Base-by-base conservation (phyloP, 495 filamentous ascomycete species). In the Lophiostoma macrostomum region DNA sequence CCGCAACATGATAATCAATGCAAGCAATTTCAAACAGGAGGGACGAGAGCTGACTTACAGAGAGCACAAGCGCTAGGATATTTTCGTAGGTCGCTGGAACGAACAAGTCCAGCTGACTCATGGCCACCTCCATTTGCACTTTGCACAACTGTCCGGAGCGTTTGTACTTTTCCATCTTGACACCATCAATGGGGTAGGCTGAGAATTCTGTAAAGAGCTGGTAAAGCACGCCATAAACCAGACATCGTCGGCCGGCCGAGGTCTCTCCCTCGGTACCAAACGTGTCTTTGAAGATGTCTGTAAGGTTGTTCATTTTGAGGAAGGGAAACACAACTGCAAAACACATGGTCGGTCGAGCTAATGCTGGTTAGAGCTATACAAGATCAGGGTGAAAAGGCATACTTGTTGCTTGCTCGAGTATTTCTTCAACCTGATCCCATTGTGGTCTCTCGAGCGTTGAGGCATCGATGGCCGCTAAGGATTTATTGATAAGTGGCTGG, bases 221-320 rank as follows among this genome's bases (percentile, higher is more conserved):
- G 35, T 79, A 79, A 3, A 87, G 65, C 0, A 76, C 74, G 10
- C 77, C 72, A 49, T 80, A 81, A 0, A 81, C 75, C 12, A 77
- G 67, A 20, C 82, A 76, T 45, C 80, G 81, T 0, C 74, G 75
- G 1, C 76, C 71, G 27, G 79, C 69, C 1, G 79, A 76, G 53
- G 73, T 75, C 13, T 81, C 76, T 5, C 82, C 78, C 1, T 76
- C 78, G 18, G 72, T 70, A 40, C 85, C 84, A 51, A 80, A 85
- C 0, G 84, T 69, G 50, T 74, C 71, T 4, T 77, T 76, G 53
- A 79, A 83, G 40, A 74, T 74, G n/a, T 79, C 76, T n/a, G 69
- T 68, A 41, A 85, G 81, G 32, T 76, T 72, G 1, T 80, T 75
- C 22, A 79, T 51, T 6, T 73, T 67, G 8, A 81, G 35, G 18